Evolutionary conservation across 164 flowering plant genomes (phyloP), one percentile per base, ranked within the genome.

Genomic region (Cinnamomum micranthum): DNA sequence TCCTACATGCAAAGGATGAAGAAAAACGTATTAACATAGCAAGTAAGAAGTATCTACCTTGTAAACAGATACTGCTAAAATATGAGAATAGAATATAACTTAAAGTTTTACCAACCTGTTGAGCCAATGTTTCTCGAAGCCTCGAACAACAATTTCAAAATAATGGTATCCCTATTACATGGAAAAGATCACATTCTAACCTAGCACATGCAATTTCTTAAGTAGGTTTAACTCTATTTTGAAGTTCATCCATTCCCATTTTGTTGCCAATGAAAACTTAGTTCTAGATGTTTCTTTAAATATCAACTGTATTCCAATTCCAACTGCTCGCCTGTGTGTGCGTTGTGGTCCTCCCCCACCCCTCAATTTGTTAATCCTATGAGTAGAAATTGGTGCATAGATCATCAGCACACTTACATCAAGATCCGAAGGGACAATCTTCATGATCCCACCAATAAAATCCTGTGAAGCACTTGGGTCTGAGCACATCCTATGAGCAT

Each of bases 401-500:
- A n/a, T 60, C 47, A 31, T 20, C n/a, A 31, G 3, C 33, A 60
- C 20, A 87, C 98, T 90, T 86, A 93, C 98, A 82, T 92, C 92
- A 72, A 90, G 83, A 58, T 91, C 97, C 6, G 91, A 82, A 14
- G 99, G 99, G 71, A 95, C 94, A 69, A 93, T 92, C 84, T 92
- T 95, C 98, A 92, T 88, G 72, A 93, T 89, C 64, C 97, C 98
- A 74, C 88, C 81, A 71, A 87, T 89, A 81, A 92, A 89, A 77
- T 93, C 99, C 70, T 88, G 89, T 35, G 98, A 77, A 72, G 86
- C 79, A 82, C 63, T 86, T 31, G 75, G 76, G 71, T 90, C 94
- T 12, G 91, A 75, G 80, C 76, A 82, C 65, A 81, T 76, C 73
- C 81, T 75, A 12, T 81, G 85, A 76, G 59, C 75, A 73, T 85